These are phyloP conservation scores for Pseudomonodictys pantanalensis DNA, from an alignment of 495 filamentous ascomycete species.

Conservation along the genomic window DNA sequence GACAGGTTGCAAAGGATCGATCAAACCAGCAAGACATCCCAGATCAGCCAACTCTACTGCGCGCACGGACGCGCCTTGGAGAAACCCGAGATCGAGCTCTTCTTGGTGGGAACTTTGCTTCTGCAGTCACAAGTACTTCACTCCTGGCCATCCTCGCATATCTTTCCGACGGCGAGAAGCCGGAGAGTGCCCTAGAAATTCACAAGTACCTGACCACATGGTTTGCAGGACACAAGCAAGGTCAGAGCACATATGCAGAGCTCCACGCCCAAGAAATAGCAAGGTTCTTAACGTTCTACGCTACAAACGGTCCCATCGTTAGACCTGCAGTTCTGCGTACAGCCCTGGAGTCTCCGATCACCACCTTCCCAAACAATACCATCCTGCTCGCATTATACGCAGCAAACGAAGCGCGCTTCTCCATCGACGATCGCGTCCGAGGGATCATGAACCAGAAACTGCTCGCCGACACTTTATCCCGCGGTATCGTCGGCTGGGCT, in stretches of 20 bases:
- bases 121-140: constrained; percentile 54
- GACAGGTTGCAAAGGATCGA: constrained; percentile 19
- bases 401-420: constrained; percentile 30
- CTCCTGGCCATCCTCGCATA: constrained; percentile 64
- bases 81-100: constrained; percentile 7
- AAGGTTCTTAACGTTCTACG: constrained; percentile 66
- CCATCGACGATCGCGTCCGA: constrained; percentile 70
- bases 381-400: constrained; percentile 69
- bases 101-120: constrained; percentile 56
- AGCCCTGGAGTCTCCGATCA: constrained; percentile 57
- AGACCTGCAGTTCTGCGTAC: constrained; percentile 61
- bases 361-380: constrained; percentile 70
- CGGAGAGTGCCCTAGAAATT: constrained; percentile 40
- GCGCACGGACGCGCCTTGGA: constrained; percentile 6
- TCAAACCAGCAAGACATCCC: constrained; percentile 6
- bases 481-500: constrained; percentile 55
- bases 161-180: constrained; percentile 44
- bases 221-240: constrained; percentile 22
- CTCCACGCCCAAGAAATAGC: constrained; percentile 43
- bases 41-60: constrained; percentile 26
- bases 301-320: constrained; percentile 54
- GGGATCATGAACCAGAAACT: constrained; percentile 52
- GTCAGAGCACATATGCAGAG: constrained; percentile 27
- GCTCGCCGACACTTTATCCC: constrained; percentile 37
- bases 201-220: constrained; percentile 43